Evolutionary conservation across 179 eudicot species (phyloP).

Genomic region (Amaranthus tricolor): DNA sequence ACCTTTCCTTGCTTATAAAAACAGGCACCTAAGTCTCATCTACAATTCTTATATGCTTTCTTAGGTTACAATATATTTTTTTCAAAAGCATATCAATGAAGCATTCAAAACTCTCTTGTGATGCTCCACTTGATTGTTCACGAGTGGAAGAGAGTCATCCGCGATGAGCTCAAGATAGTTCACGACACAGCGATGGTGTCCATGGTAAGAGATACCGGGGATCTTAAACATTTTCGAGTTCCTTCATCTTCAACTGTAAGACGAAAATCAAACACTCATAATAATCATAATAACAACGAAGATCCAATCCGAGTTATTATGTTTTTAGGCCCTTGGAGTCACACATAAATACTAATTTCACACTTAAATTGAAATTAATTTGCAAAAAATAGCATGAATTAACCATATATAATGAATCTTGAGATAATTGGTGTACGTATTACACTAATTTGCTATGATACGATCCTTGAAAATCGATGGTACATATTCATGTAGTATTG

Average conservation of each 20-base stretch:
- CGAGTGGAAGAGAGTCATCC: constrained; percentile 35
- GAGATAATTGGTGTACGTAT: no score
- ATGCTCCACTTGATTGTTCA: constrained; percentile 34
- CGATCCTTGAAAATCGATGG: no score
- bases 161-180: constrained; percentile 32
- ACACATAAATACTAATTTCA: constrained; percentile 21
- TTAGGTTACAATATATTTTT: background rate
- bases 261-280: background rate
- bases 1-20: constrained; percentile 20
- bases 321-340: constrained; percentile 45
- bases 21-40: constrained; percentile 19
- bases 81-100: constrained; percentile 23
- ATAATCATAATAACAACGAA: constrained; percentile 14
- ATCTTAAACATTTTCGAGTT: background rate
- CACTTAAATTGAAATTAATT: no score
- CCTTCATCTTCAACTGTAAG: constrained; percentile 21
- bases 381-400: no score
- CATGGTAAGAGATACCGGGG: constrained; percentile 28
- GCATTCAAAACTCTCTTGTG: constrained; percentile 32
- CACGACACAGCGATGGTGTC: constrained; percentile 19
- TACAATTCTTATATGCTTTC: constrained; percentile 18
- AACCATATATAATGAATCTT: no score
- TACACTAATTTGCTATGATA: no score
- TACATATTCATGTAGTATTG: no score
- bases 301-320: constrained; percentile 39